Conservation (phyloP, 257 asterid species). For the Verbascum thapsus region DNA sequence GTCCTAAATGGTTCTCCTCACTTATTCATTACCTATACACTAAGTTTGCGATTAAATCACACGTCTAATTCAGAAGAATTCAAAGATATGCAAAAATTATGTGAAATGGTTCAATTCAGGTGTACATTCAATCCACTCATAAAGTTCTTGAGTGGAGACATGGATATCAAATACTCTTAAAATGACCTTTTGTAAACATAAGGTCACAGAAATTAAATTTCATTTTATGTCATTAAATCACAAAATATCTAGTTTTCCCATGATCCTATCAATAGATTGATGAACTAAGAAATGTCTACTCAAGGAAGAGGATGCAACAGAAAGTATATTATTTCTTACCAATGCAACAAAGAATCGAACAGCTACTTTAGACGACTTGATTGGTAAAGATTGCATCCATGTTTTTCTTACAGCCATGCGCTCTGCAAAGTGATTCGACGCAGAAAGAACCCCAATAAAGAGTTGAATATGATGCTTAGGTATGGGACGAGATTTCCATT, state of each 20-base stretch:
- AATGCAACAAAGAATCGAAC: constrained; percentile 96
- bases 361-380: constrained; percentile 72
- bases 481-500: constrained; percentile 68
- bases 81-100: too few species aligned
- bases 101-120: too few species aligned
- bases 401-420: constrained; percentile 96
- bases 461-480: constrained; percentile 51
- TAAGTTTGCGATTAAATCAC: neutral
- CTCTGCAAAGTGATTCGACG: constrained; percentile 96
- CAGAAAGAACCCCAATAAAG: constrained; percentile 92
- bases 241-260: neutral
- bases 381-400: constrained; percentile 84
- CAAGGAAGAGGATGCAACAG: constrained; percentile 12
- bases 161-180: too few species aligned
- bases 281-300: neutral
- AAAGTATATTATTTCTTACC: constrained; percentile 51
- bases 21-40: neutral
- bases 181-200: neutral
- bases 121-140: too few species aligned
- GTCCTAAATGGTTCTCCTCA: neutral
- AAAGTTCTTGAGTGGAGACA: constrained; percentile 1
- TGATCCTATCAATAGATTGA: neutral
- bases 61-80: neutral
- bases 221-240: neutral
- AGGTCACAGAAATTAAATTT: neutral